Percentiles rank a stretch among this genome's conserved stretches.
phyloP scores from a whole-genome alignment of 202 grass and related monocot genomes.

The Schoenoplectus triqueter region DNA sequence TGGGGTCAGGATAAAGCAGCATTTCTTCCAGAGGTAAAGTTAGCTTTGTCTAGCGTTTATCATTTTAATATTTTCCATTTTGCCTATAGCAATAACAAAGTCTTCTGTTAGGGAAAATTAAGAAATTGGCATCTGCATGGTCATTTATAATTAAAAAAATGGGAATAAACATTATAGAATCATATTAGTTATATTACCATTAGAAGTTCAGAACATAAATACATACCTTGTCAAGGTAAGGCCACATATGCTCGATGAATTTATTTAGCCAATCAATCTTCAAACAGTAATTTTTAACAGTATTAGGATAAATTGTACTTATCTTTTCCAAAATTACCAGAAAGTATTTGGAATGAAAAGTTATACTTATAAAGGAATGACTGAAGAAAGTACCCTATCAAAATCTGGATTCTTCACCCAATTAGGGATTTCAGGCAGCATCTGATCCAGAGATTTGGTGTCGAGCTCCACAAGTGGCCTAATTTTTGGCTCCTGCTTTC shows the following conservation, averaged over 20 bases:
- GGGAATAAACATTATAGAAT: not conserved
- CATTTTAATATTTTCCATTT: not conserved
- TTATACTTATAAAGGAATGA: conserved; percentile 8
- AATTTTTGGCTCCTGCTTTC: conserved; percentile 58
- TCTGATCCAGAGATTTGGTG: conserved; percentile 56
- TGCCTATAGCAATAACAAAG: conserved; percentile 6
- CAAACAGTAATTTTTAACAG: conserved; percentile 9
- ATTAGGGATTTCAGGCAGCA: conserved; percentile 75
- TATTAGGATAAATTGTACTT: conserved; percentile 23
- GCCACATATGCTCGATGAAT: conserved; percentile 74
- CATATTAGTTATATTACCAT: not conserved
- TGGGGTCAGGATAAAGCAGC: too few species aligned
- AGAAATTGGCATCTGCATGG: not conserved
- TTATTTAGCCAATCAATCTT: conserved; percentile 91
- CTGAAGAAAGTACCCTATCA: conserved; percentile 57
- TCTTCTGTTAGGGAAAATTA: not conserved
- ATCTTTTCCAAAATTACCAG: conserved; percentile 1
- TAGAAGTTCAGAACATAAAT: not conserved
- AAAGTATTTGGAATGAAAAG: not conserved
- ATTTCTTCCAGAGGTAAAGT: not conserved
- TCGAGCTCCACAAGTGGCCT: conserved; percentile 70
- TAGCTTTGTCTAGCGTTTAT: not conserved
- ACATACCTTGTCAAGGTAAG: conserved; percentile 77
- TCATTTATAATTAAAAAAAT: not conserved
- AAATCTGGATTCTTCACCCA: conserved; percentile 88